These are phyloP conservation scores for Calonectria multiphialidica DNA, from an alignment of 2,329 filamentous ascomycete genomes.

Conservation along the genomic window DNA sequence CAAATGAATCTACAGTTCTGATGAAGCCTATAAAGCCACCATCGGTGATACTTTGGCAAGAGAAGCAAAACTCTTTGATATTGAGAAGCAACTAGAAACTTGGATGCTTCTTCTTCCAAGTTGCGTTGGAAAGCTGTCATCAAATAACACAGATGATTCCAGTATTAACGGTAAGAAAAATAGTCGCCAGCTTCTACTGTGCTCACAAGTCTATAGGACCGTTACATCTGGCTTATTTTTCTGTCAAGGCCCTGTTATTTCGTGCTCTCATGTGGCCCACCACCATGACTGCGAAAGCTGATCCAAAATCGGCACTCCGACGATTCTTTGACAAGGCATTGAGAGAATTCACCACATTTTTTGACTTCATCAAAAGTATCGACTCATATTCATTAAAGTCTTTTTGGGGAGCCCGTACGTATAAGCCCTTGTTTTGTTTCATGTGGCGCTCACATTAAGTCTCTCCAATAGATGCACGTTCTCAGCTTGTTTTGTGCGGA, in stretches of 20 bases:
- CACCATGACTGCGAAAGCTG: slow-evolving; percentile 46
- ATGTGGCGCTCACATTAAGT: background rate
- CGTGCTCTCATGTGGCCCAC: slow-evolving; percentile 54
- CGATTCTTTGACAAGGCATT: slow-evolving; percentile 38
- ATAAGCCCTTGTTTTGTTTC: background rate
- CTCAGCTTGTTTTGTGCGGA: slow-evolving; percentile 51
- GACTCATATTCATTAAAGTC: slow-evolving; percentile 15
- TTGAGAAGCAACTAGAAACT: slow-evolving; percentile 19
- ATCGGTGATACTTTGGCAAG: slow-evolving; percentile 5
- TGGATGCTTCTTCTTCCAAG: slow-evolving; percentile 21
- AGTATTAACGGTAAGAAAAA: slow-evolving; percentile 9
- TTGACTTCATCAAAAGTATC: slow-evolving; percentile 39
- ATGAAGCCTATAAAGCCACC: slow-evolving; percentile 18
- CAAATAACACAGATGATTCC: slow-evolving; percentile 7
- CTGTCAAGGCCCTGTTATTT: slow-evolving; percentile 48
- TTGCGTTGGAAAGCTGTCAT: slow-evolving; percentile 7
- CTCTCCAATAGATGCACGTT: slow-evolving; percentile 34
- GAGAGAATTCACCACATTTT: slow-evolving; percentile 43
- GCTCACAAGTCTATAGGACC: background rate
- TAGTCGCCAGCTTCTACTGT: background rate
- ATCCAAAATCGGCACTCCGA: slow-evolving; percentile 35
- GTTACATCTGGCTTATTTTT: slow-evolving; percentile 49
- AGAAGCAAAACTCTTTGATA: slow-evolving; percentile 14
- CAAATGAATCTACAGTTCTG: background rate
- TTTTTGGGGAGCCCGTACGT: slow-evolving; percentile 26